These are phyloP conservation scores for Trichophyton schoenleinii DNA, from an alignment of 2,329 filamentous ascomycete genomes.

Conservation along the genomic window DNA sequence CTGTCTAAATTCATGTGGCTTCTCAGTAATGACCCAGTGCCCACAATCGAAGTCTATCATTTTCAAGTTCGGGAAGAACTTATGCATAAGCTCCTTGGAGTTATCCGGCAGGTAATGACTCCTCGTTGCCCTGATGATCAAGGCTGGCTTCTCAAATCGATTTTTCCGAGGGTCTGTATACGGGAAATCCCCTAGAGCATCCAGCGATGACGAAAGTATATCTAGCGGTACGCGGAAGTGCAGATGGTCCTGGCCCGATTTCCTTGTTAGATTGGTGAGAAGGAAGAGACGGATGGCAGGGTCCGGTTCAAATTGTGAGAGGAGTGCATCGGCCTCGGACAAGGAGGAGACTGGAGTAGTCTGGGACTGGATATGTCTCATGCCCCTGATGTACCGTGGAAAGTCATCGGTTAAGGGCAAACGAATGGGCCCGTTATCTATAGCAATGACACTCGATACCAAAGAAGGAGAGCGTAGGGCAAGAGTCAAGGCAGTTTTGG, in stretches of 20 bases:
- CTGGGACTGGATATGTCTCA: constrained; percentile 63
- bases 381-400: constrained; percentile 54
- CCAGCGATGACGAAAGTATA: constrained; percentile 51
- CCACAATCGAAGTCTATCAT: constrained; percentile 22
- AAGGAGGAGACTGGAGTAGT: constrained; percentile 49
- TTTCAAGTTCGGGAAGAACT: constrained; percentile 20
- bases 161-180: constrained; percentile 39
- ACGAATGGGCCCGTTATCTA: constrained; percentile 17
- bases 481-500: constrained; percentile 16
- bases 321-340: constrained; percentile 59
- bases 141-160: constrained; percentile 10
- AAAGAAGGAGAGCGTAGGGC: constrained; percentile 15
- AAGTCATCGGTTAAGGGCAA: constrained; percentile 15
- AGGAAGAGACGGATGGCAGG: constrained; percentile 60
- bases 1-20: constrained; percentile 19
- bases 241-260: constrained; percentile 22
- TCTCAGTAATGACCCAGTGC: constrained; percentile 26
- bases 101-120: constrained; percentile 27
- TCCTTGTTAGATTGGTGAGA: constrained; percentile 54
- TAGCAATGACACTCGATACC: constrained; percentile 15
- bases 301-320: constrained; percentile 52
- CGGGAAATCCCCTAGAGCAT: constrained; percentile 70
- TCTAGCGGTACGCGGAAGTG: constrained; percentile 62
- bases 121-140: constrained; percentile 16
- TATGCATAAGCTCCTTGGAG: constrained; percentile 38